Percentiles rank a stretch among this genome's conserved stretches.
These are phyloP conservation scores for Petunia axillaris DNA, from an alignment of 257 asterid species.

Conservation along the genomic window DNA sequence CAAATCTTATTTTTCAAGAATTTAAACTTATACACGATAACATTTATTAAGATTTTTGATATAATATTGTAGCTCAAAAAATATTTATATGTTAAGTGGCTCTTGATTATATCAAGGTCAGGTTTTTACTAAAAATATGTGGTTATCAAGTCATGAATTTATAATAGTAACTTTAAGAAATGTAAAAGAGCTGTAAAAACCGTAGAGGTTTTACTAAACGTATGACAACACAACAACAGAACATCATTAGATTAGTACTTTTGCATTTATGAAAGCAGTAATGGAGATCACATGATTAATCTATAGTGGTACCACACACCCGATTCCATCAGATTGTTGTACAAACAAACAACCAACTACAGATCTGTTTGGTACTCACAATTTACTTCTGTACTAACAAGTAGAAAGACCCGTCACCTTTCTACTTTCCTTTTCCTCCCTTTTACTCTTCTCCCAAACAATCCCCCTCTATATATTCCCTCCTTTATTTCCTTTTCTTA, in stretches of 20 bases:
- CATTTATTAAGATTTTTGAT: too few relatives aligned
- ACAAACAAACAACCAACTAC: background rate
- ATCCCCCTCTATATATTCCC: constrained; percentile 35
- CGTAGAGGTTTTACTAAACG: background rate
- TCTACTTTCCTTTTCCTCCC: constrained; percentile 26
- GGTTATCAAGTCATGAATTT: too few relatives aligned
- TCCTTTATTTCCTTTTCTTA: background rate
- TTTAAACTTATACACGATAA: too few relatives aligned
- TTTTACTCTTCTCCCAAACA: constrained; percentile 24
- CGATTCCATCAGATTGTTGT: background rate
- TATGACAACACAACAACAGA: background rate
- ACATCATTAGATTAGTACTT: background rate
- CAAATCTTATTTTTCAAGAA: too few relatives aligned
- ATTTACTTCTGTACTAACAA: background rate
- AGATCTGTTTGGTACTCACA: constrained; percentile 27
- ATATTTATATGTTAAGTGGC: too few relatives aligned
- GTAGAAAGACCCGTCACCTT: background rate
- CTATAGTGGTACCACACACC: background rate
- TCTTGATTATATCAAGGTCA: too few relatives aligned
- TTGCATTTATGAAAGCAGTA: background rate
- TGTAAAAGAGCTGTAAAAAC: background rate
- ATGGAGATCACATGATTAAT: constrained; percentile 29
- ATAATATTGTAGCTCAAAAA: too few relatives aligned
- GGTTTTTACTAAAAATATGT: too few relatives aligned
- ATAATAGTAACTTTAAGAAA: too few relatives aligned